phyloP scores from a whole-genome alignment of 2,329 filamentous ascomycete genomes.

The Zymoseptoria pseudotritici region DNA sequence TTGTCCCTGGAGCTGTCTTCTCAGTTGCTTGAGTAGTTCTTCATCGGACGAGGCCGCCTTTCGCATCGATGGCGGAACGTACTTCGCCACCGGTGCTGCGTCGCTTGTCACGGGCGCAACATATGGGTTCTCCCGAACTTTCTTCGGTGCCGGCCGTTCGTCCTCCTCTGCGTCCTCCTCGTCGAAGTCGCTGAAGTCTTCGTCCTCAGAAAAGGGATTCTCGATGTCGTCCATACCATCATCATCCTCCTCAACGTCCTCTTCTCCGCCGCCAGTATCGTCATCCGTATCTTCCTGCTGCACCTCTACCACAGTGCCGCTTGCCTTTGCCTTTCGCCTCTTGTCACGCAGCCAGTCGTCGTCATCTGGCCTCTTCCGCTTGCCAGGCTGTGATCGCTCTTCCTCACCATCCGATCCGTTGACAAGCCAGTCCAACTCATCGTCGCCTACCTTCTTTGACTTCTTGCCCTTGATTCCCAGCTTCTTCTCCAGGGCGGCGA shows the following conservation, averaged over 20 bases:
- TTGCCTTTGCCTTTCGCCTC: conserved; percentile 43
- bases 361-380: conserved; percentile 52
- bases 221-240: conserved; percentile 34
- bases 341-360: conserved; percentile 54
- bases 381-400: conserved; percentile 41
- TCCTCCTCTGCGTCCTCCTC: conserved; percentile 30
- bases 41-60: conserved; percentile 55
- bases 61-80: conserved; percentile 79
- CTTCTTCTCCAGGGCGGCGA: conserved; percentile 78
- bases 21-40: conserved; percentile 61
- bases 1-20: conserved; percentile 75
- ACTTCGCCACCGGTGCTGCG: conserved; percentile 53
- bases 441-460: conserved; percentile 65
- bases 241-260: conserved; percentile 32
- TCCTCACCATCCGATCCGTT: conserved; percentile 46
- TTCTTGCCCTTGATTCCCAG: conserved; percentile 75
- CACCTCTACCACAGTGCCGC: background rate
- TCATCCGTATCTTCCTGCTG: conserved; percentile 25
- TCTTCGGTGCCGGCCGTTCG: conserved; percentile 30
- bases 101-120: conserved; percentile 56
- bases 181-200: conserved; percentile 30
- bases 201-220: conserved; percentile 29
- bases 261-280: conserved; percentile 11
- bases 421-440: conserved; percentile 73
- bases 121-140: conserved; percentile 76